phyloP scores from a whole-genome alignment of 2,329 filamentous ascomycete species.

The Nigrospora oryzae region DNA sequence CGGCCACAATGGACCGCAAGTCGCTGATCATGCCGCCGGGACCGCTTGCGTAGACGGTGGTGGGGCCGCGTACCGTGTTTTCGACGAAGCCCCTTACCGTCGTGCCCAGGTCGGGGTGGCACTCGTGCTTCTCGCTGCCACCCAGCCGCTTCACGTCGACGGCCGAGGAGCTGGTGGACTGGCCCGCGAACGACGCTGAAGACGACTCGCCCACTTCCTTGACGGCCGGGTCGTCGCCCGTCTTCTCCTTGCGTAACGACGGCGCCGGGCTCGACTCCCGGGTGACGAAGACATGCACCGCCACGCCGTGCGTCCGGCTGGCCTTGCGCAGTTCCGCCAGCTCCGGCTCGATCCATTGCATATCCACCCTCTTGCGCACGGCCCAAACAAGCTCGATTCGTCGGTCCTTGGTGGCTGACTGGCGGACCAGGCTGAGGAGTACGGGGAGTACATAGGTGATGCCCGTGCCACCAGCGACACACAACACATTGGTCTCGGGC shows the following conservation, averaged over 20 bases:
- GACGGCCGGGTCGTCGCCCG: conserved; percentile 10
- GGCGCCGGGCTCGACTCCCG: conserved; percentile 29
- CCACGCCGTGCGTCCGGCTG: conserved; percentile 30
- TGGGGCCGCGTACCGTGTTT: conserved; percentile 36
- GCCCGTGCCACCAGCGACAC: conserved; percentile 49
- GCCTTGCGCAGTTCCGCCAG: conserved; percentile 37
- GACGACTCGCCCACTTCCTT: conserved; percentile 14
- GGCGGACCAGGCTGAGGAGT: conserved; percentile 28
- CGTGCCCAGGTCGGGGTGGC: conserved; percentile 35
- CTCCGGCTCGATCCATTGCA: conserved; percentile 51
- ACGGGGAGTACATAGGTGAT: conserved; percentile 48
- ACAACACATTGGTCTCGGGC: conserved; percentile 37
- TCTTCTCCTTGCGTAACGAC: conserved; percentile 17
- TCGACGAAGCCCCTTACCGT: conserved; percentile 41
- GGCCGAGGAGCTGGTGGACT: conserved; percentile 16
- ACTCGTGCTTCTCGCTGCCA: conserved; percentile 14
- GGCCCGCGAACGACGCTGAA: conserved; percentile 9
- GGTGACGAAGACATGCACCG: conserved; percentile 51
- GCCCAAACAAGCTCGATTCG: conserved; percentile 59
- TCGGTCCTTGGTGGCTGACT: conserved; percentile 22
- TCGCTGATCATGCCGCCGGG: conserved; percentile 53
- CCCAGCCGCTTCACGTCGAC: conserved; percentile 20
- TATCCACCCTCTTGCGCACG: conserved; percentile 43
- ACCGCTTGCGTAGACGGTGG: conserved; percentile 51
- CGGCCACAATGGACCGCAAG: conserved; percentile 43